Evolutionary conservation across 1,139 yeast species (phyloP).

Genomic region (Diutina neorugosa): DNA sequence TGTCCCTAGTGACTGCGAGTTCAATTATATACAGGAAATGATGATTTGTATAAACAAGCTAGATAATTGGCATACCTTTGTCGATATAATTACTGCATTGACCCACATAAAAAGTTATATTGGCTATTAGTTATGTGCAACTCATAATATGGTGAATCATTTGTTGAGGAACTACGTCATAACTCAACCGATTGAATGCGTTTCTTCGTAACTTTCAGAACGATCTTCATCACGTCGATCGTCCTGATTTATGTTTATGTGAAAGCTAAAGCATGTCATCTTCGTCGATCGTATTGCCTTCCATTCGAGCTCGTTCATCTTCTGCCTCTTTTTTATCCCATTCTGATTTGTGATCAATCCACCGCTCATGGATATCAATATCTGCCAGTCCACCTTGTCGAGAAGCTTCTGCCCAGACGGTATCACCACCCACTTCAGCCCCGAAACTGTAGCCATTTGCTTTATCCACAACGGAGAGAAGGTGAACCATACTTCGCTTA

Average conservation of each 20-base stretch:
- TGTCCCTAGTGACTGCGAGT: neutral
- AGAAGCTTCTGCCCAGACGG: conserved; percentile 91
- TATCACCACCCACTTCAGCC: conserved; percentile 87
- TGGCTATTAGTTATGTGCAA: too few relatives aligned
- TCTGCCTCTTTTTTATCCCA: conserved; percentile 55
- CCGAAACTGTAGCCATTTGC: conserved; percentile 94
- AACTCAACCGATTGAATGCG: too few relatives aligned
- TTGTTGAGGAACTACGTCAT: too few relatives aligned
- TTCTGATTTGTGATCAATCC: conserved; percentile 77
- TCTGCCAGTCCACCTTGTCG: conserved; percentile 56
- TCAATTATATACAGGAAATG: neutral
- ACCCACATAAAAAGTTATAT: too few relatives aligned
- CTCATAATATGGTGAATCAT: too few relatives aligned
- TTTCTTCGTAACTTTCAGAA: neutral
- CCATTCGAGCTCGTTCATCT: conserved; percentile 13
- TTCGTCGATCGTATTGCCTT: neutral
- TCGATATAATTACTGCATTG: too few relatives aligned
- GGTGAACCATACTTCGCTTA: conserved; percentile 77
- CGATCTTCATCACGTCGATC: neutral
- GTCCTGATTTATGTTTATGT: too few relatives aligned
- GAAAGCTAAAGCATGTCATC: neutral
- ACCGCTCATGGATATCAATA: conserved; percentile 82
- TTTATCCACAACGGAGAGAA: conserved; percentile 69
- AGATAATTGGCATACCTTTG: too few relatives aligned
- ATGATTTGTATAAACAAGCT: neutral